phyloP scores from a whole-genome alignment of 345 rosid species.

The Gossypium raimondii region DNA sequence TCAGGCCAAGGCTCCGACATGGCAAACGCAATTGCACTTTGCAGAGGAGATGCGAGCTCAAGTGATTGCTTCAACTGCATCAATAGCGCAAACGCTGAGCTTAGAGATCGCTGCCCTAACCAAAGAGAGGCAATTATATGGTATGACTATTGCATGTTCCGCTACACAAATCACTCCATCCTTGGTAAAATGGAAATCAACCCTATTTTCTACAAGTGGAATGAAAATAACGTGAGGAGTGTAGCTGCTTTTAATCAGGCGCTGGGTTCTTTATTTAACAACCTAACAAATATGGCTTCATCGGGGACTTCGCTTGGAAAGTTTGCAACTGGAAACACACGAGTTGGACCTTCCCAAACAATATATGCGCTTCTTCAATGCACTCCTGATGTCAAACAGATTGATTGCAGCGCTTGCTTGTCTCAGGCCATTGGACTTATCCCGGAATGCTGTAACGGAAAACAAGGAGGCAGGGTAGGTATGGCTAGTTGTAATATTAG shows the following conservation, averaged over 20 bases:
- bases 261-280: conserved; percentile 11
- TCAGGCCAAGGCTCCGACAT: conserved; percentile 17
- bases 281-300: conserved; percentile 17
- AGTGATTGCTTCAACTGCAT: conserved; percentile 29
- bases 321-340: conserved; percentile 18
- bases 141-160: conserved; percentile 34
- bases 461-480: conserved; percentile 21
- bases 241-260: conserved; percentile 9
- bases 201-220: background rate
- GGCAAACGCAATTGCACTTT: conserved; percentile 30
- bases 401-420: conserved; percentile 19
- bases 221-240: background rate
- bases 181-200: background rate
- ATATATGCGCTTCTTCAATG: conserved; percentile 36
- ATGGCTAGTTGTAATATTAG: conserved; percentile 29
- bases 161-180: conserved; percentile 33
- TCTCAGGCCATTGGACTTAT: background rate
- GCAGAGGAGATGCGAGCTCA: conserved; percentile 30
- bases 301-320: conserved; percentile 18
- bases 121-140: conserved; percentile 34
- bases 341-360: background rate
- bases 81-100: conserved; percentile 13
- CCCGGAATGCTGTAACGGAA: background rate
- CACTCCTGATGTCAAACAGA: conserved; percentile 32
- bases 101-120: conserved; percentile 24